Conservation (phyloP, 2,329 filamentous ascomycete species). For the Aureobasidium sp. region DNA sequence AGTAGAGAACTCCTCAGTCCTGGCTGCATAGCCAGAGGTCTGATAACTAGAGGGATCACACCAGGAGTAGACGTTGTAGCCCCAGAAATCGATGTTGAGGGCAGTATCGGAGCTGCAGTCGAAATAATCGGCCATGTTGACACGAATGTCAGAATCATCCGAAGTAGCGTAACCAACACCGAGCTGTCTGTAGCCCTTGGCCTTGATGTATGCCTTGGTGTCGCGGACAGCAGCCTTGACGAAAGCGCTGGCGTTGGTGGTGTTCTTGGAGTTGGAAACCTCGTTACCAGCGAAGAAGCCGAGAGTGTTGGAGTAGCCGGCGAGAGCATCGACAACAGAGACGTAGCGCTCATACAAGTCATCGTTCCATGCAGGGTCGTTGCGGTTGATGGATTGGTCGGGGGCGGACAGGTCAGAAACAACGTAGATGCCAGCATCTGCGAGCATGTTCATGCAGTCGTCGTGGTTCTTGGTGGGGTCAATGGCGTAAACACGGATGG, state of each 20-base stretch:
- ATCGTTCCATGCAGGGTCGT: conserved; percentile 70
- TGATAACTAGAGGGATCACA: conserved; percentile 77
- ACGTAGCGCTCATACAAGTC: conserved; percentile 76
- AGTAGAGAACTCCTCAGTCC: conserved; percentile 77
- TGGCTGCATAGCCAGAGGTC: conserved; percentile 70
- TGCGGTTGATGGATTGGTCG: conserved; percentile 73
- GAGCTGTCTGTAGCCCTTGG: conserved; percentile 66
- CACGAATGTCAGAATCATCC: conserved; percentile 78
- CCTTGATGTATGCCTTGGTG: conserved; percentile 87
- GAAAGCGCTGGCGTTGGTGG: conserved; percentile 83
- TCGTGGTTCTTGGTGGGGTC: conserved; percentile 72
- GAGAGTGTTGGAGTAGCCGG: conserved; percentile 80
- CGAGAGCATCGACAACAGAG: conserved; percentile 71
- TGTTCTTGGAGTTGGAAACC: conserved; percentile 81
- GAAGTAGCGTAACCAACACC: conserved; percentile 95
- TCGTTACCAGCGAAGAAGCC: conserved; percentile 99
- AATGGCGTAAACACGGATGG: conserved; percentile 90
- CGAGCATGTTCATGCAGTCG: conserved; percentile 75
- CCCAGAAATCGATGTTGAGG: conserved; percentile 87
- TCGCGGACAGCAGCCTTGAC: conserved; percentile 98
- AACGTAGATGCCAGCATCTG: conserved; percentile 87
- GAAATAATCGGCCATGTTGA: conserved; percentile 82
- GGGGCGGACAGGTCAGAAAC: conserved; percentile 86
- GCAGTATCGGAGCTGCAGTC: conserved; percentile 65
- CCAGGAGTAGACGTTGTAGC: conserved; percentile 99